Conservation (phyloP, 495 filamentous ascomycete species). For the Letharia lupina region DNA sequence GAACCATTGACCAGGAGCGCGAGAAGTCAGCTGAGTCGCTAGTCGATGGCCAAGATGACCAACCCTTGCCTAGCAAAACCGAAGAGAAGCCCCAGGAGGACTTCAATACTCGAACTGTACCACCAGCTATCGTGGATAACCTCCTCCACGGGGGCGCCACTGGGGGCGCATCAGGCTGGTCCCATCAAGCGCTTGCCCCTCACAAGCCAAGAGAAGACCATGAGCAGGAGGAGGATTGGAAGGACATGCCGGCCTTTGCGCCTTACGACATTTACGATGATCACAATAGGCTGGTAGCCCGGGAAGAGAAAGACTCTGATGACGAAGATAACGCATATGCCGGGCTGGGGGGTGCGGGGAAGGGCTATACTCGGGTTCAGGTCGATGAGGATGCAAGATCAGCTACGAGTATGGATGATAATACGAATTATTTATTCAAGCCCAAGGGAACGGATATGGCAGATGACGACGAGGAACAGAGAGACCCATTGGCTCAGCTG, state of each 20-base stretch:
- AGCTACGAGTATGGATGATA: conserved; percentile 92
- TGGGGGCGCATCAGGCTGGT: conserved; percentile 67
- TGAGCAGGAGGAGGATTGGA: conserved; percentile 64
- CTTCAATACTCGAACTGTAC: not conserved
- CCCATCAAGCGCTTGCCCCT: conserved; percentile 71
- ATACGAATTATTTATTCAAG: conserved; percentile 92
- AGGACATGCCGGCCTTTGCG: conserved; percentile 86
- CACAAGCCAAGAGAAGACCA: conserved; percentile 43
- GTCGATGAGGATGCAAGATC: conserved; percentile 92
- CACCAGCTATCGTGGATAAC: conserved; percentile 15
- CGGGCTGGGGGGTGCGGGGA: conserved; percentile 76
- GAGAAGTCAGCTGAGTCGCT: not conserved
- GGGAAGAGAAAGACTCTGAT: conserved; percentile 61
- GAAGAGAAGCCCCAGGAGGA: not conserved
- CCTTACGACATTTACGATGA: conserved; percentile 94
- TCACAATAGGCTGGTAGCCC: conserved; percentile 75
- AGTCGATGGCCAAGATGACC: not conserved
- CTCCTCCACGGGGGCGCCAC: conserved; percentile 17
- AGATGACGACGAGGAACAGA: conserved; percentile 56
- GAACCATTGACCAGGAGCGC: not conserved
- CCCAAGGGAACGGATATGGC: conserved; percentile 50
- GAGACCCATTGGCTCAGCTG: conserved; percentile 81
- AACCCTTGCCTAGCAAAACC: not conserved
- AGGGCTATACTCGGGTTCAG: conserved; percentile 88
- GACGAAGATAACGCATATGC: conserved; percentile 64